These are phyloP conservation scores for Citrus unshiu DNA, from an alignment of 345 rosid genomes.

Conservation along the genomic window DNA sequence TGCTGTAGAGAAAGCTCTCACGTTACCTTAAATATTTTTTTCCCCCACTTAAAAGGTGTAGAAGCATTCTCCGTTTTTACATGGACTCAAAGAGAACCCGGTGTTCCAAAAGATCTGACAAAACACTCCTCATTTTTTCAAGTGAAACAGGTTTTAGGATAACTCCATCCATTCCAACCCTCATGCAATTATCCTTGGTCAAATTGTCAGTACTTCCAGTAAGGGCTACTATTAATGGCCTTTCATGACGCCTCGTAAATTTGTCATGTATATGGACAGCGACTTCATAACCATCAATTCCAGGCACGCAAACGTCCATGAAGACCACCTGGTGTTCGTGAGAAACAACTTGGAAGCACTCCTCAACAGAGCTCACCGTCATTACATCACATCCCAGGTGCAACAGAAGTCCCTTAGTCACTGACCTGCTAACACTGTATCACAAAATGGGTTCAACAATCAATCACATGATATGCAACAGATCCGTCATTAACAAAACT, in stretches of 20 bases:
- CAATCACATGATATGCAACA: not conserved
- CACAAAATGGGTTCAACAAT: conserved; percentile 4
- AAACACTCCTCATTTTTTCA: conserved; percentile 74
- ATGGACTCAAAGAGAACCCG: conserved; percentile 52
- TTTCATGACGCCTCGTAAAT: conserved; percentile 60
- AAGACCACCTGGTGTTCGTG: conserved; percentile 80
- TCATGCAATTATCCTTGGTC: conserved; percentile 78
- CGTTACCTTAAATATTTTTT: not conserved
- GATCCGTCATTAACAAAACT: not conserved
- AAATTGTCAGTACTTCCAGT: conserved; percentile 65
- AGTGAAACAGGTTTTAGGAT: conserved; percentile 75
- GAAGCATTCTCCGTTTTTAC: conserved; percentile 24
- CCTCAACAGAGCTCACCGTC: conserved; percentile 64
- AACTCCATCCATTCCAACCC: conserved; percentile 77
- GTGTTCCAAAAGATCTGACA: conserved; percentile 69
- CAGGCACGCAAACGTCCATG: conserved; percentile 63
- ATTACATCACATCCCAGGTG: conserved; percentile 92
- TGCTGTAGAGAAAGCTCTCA: not conserved
- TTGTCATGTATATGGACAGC: conserved; percentile 56
- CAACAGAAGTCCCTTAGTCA: conserved; percentile 71
- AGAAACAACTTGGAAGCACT: conserved; percentile 60
- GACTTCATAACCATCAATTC: conserved; percentile 58
- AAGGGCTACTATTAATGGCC: conserved; percentile 85
- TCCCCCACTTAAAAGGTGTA: not conserved
- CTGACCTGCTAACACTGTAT: conserved; percentile 81